These are phyloP conservation scores for Candida frijolesensis DNA, from an alignment of 1,139 yeast species.

Conservation along the genomic window DNA sequence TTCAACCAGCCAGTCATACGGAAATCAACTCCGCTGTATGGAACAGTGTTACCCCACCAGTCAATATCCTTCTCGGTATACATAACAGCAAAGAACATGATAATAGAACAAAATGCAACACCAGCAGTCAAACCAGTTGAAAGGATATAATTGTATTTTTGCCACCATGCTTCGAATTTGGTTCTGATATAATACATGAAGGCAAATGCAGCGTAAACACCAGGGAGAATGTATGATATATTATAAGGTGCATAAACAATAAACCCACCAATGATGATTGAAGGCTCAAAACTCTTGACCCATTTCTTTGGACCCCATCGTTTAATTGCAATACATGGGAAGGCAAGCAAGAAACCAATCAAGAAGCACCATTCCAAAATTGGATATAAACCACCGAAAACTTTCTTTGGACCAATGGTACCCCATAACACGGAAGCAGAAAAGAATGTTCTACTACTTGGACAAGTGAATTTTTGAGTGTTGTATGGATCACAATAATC, in stretches of 20 bases:
- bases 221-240: slow-evolving; percentile 47
- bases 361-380: slow-evolving; percentile 42
- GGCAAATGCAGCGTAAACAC: slow-evolving; percentile 37
- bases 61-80: slow-evolving; percentile 34
- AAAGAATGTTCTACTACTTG: slow-evolving; percentile 50
- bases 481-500: slow-evolving; percentile 50
- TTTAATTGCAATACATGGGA: slow-evolving; percentile 44
- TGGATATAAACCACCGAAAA: slow-evolving; percentile 52
- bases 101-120: slow-evolving; percentile 47
- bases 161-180: slow-evolving; percentile 53
- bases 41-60: slow-evolving; percentile 64
- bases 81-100: slow-evolving; percentile 56
- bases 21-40: slow-evolving; percentile 28
- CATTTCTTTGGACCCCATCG: slow-evolving; percentile 31
- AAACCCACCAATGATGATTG: slow-evolving; percentile 44
- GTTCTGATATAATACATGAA: slow-evolving; percentile 51
- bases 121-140: slow-evolving; percentile 53
- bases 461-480: slow-evolving; percentile 50
- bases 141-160: slow-evolving; percentile 56
- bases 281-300: slow-evolving; percentile 42
- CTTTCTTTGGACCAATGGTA: slow-evolving; percentile 63
- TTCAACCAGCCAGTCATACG: neutral
- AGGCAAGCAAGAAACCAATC: slow-evolving; percentile 42
- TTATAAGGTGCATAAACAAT: slow-evolving; percentile 50
- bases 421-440: slow-evolving; percentile 67